Evolutionary conservation across 2,329 filamentous ascomycete genomes (phyloP), one percentile per base, ranked within the genome.

Genomic region (Fusarium armeniacum): DNA sequence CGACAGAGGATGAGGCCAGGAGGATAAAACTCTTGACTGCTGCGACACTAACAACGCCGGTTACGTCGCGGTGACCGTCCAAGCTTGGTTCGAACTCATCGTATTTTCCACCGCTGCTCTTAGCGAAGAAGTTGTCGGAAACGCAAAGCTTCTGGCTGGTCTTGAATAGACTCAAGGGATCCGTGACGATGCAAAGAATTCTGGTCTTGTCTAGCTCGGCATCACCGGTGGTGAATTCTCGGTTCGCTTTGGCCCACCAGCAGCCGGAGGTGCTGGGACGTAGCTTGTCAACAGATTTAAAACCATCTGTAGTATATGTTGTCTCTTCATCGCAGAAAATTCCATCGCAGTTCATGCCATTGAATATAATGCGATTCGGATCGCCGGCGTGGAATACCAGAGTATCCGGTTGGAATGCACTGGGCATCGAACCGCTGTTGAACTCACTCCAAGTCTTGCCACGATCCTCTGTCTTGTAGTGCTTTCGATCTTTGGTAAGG

Each of bases 21-120:
- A 99, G 87, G 33, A 99, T 82, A 77, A 91, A 97, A 73, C 91
- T 93, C 80, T 97, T 97, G 65, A 97, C 93, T 12, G 90, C 83
- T 6, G 93, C 94, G 69, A 97, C 83, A 77, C 91, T 95, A 68
- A 93, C 88, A 70, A 97, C 87, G 57, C 96, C 95, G 70, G 89
- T 86, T 6, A 97, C 90, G 2, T 91, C 89, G 57, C 91, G 89
- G 62, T 89, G 89, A 30, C 87, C 88, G 68, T 93, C 90, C 73
- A 99, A 84, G 61, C 90, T 87, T 8, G 92, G 93, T 81, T 98
- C 94, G 36, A 88, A 88, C 77, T 91, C 87, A 66, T 89, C 83
- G 26, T 87, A 77, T 51, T 81, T 81, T 61, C 82, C 83, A 22
- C 82, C 73, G 10, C 76, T 80, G 18, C 41, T 62, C 6, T 81